Conservation (phyloP, 257 asterid genomes). For the Nicotiana attenuata region DNA sequence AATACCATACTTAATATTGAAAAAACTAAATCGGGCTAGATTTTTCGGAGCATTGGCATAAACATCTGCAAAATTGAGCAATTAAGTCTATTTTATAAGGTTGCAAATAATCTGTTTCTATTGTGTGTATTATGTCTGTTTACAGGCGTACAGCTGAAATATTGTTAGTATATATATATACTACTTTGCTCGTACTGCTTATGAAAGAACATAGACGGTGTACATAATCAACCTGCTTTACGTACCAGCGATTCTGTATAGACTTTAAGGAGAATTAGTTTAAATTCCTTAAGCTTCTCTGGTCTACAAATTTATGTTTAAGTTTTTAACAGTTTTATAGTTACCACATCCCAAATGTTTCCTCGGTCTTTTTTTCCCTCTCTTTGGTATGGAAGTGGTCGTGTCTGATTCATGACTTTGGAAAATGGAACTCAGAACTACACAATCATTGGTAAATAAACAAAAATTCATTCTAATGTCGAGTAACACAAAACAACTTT, state of each 20-base stretch:
- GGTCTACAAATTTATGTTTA: not conserved
- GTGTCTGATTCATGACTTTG: not conserved
- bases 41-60: not conserved
- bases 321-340: not conserved
- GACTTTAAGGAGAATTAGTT: not conserved
- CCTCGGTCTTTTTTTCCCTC: no score
- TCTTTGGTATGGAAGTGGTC: not conserved
- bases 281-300: not conserved
- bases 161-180: not conserved
- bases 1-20: not conserved
- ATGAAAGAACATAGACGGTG: not conserved
- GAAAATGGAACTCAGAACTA: not conserved
- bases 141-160: not conserved
- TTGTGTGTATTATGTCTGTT: not conserved
- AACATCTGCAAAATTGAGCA: not conserved
- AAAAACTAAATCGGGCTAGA: not conserved
- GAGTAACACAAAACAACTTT: not conserved
- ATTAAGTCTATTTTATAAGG: not conserved
- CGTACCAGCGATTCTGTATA: not conserved
- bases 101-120: not conserved
- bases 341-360: not conserved
- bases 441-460: not conserved
- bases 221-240: not conserved
- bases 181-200: not conserved
- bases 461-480: constrained; percentile 8